Evolutionary conservation across 2,329 filamentous ascomycete genomes (phyloP), one percentile per base, ranked within the genome.

Genomic region (Penicillium sp.): DNA sequence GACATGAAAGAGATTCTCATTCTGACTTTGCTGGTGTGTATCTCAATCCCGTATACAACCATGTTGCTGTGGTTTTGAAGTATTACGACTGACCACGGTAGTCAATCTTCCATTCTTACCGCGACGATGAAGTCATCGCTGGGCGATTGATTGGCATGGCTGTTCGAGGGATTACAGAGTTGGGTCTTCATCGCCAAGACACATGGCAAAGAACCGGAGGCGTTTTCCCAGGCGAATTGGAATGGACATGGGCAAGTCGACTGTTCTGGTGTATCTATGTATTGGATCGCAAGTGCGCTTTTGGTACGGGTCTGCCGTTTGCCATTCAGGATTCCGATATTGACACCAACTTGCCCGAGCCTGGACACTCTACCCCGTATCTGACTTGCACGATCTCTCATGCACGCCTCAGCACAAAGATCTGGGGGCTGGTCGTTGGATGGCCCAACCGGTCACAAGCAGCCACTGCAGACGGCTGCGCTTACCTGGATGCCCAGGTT

Each of bases 251-350:
- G 64, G 68, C 69, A 3, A 70, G 64, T 40, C 57, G 69, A 26
- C 51, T 81, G 0, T 81, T 81, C 55, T 82, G 79, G 78, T 78
- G 74, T 29, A 76, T 80, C 16, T 81, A 81, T 50, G 75, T 79
- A 0, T 71, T 82, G 0, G 79, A 81, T 46, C 75, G 78, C 0
- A 75, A 79, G 19, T 82, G 78, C 76, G 80, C 78, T 9, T 79
- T 81, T 32, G 79, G 79, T 2, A 81, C 78, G 0, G 78, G 79
- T 11, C 61, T 81, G 18, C 78, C 79, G 0, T 81, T 80, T 58
- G 74, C 75, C 0, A 70, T 81, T 4, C 70, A 78, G 10, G 78
- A 81, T 49, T 71, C 74, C 0, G 79, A 81, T 45, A 77, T 81
- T 55, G 79, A 81, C 46, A 76, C 78, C 0, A 73, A 76, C 35